Conservation (phyloP, 441 rosid species). For the Gossypium davidsonii region DNA sequence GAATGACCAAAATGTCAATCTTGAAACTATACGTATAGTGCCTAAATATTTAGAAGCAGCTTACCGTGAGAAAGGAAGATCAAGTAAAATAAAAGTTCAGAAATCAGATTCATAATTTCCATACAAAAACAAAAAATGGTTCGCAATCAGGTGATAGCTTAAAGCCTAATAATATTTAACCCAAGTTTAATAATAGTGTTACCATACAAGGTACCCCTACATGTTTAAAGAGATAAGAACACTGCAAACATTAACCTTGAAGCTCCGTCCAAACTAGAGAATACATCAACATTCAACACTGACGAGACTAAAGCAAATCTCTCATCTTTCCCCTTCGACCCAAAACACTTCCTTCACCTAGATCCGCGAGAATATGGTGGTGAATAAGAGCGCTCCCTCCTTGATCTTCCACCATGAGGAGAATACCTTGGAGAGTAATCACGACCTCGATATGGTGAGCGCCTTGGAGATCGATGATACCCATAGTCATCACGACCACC, state of each 20-base stretch:
- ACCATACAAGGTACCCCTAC: constrained; percentile 1
- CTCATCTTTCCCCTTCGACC: neutral
- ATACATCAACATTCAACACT: constrained; percentile 14
- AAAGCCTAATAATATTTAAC: neutral
- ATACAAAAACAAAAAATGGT: neutral
- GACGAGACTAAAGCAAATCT: neutral
- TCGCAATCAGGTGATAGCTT: neutral
- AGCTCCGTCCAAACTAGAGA: constrained; percentile 2
- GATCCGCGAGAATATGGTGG: constrained; percentile 61
- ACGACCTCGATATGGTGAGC: constrained; percentile 55
- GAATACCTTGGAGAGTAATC: constrained; percentile 68
- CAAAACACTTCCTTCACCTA: constrained; percentile 39
- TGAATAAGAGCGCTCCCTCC: constrained; percentile 72
- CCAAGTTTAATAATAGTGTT: neutral
- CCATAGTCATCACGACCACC: constrained; percentile 55
- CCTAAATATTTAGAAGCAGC: neutral
- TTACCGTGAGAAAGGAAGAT: neutral
- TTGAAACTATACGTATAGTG: no score
- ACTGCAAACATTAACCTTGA: constrained; percentile 4
- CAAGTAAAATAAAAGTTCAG: neutral
- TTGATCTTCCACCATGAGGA: constrained; percentile 65
- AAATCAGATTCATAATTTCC: neutral
- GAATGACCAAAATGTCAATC: no score
- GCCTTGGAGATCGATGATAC: constrained; percentile 68
- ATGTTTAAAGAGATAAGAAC: neutral